Base-by-base conservation (phyloP, 768 basidiomycete species). In the Boletus reticuloceps region DNA sequence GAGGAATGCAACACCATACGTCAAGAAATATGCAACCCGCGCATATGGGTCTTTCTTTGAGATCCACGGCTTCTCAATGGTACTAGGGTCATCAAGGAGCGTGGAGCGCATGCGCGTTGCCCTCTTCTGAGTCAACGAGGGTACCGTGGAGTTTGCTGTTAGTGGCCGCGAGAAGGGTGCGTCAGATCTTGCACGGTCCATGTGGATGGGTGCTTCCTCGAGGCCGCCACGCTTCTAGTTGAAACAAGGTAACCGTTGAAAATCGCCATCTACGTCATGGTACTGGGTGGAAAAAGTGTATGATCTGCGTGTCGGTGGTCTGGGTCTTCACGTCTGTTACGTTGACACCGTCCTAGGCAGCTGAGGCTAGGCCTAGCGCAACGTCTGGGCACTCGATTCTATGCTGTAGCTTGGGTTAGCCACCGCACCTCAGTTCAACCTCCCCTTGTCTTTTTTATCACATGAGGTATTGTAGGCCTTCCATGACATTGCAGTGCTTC, bases 61-160 rank as follows among this genome's bases (percentile, higher is more conserved):
- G 1, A 76, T 62, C 88, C 88, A 89, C 0, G 87, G 86, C 62
- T 90, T 90, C 6, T 67, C 69, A 25, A 71, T 63, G 12, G 54
- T 61, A 12, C 27, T 63, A 6, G 69, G 62, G 47, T 71, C 71
- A 14, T 71, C 71, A 27, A 71, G 67, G 41, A 71, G 65, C 0
- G 71, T 71, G 25, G 69, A 71, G 19, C 65, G 69, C 67, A 70
- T 64, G 19, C 71, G 69, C 1, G 53, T 52, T 0, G 62, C 38
- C 55, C 56, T 67, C 32, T 47, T 72, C 20, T 65, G 59, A 5
- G 67, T 58, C 9, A 78, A 68, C 1, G 75, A 63, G 12, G 82
- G 76, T 2, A 81, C 70, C 0, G 75, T 71, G 19, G 79, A 83
- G 69, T 82, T 74, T 45, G 82, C 72, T 5, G 84, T 87, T 34